phyloP scores from a whole-genome alignment of 1,284 basidiomycete species.

The Thecaphora frezii region DNA sequence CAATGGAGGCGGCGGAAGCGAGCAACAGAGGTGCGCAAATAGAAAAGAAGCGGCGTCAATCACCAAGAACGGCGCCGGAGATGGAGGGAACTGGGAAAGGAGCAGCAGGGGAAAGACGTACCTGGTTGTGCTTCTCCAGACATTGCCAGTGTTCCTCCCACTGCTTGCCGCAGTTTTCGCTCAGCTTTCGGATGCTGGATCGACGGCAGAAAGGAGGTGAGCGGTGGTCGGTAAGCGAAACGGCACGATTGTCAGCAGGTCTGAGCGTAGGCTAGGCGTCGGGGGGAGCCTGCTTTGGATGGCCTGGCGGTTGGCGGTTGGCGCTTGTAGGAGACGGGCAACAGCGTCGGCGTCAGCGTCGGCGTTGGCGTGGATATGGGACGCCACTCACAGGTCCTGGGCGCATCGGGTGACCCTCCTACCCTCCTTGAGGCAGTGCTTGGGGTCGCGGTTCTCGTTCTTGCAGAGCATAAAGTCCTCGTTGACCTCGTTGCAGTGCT shows the following conservation, averaged over 20 bases:
- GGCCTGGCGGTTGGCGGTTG: too few species aligned
- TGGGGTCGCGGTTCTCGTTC: constrained; percentile 83
- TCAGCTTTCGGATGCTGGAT: constrained; percentile 82
- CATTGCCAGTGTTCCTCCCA: constrained; percentile 95
- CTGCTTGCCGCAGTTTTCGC: constrained; percentile 83
- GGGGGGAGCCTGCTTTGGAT: too few species aligned
- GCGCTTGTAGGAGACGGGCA: too few species aligned
- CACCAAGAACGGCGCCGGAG: too few species aligned
- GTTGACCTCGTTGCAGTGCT: constrained; percentile 93
- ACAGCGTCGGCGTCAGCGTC: not conserved
- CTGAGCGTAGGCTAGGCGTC: too few species aligned
- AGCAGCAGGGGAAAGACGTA: constrained; percentile 57
- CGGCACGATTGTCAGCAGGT: too few species aligned
- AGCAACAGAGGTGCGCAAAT: too few species aligned
- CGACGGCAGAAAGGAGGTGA: not conserved
- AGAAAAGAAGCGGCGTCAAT: too few species aligned
- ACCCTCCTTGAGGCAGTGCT: constrained; percentile 92
- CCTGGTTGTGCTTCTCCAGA: constrained; percentile 93
- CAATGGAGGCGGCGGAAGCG: not conserved
- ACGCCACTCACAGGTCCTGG: constrained; percentile 75
- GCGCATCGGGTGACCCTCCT: constrained; percentile 93
- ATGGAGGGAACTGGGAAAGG: constrained; percentile 1
- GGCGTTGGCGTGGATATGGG: not conserved
- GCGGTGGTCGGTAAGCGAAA: too few species aligned
- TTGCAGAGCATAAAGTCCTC: constrained; percentile 99